Conservation (phyloP, 1,284 basidiomycete species). For the Agaricales sp. region DNA sequence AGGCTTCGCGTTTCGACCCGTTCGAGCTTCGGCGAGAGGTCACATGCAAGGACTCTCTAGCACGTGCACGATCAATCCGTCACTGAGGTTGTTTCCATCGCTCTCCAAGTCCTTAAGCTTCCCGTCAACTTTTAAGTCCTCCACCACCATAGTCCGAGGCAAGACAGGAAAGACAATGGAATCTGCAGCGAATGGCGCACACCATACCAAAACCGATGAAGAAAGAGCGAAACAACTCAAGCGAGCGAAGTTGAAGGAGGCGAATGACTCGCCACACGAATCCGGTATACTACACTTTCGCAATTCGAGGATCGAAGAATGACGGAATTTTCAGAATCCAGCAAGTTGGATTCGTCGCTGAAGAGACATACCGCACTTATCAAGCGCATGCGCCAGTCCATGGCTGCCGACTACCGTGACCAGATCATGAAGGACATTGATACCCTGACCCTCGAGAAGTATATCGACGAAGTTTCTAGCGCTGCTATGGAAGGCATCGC, state of each 20-base stretch:
- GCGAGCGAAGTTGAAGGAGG: neutral
- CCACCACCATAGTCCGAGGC: neutral
- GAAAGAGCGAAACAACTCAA: neutral
- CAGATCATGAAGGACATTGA: conserved; percentile 88
- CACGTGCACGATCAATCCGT: neutral
- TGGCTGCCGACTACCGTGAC: conserved; percentile 72
- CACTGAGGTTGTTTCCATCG: neutral
- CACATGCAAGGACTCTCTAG: neutral
- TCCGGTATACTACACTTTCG: neutral
- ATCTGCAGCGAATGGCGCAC: neutral
- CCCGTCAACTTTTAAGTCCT: neutral
- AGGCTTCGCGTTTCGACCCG: too few species aligned
- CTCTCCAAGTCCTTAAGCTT: neutral
- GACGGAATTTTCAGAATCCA: conserved; percentile 32
- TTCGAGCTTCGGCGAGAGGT: too few species aligned
- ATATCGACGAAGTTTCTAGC: conserved; percentile 88
- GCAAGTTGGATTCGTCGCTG: conserved; percentile 81
- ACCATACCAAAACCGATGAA: neutral
- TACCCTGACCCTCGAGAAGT: conserved; percentile 86
- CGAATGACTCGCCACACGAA: neutral
- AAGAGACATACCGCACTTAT: conserved; percentile 92
- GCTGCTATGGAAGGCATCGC: conserved; percentile 80
- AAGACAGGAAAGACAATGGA: neutral
- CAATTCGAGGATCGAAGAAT: neutral
- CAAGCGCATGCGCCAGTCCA: conserved; percentile 77